Conservation (phyloP, 2,329 filamentous ascomycete species). For the Stachybotrys chartarum region DNA sequence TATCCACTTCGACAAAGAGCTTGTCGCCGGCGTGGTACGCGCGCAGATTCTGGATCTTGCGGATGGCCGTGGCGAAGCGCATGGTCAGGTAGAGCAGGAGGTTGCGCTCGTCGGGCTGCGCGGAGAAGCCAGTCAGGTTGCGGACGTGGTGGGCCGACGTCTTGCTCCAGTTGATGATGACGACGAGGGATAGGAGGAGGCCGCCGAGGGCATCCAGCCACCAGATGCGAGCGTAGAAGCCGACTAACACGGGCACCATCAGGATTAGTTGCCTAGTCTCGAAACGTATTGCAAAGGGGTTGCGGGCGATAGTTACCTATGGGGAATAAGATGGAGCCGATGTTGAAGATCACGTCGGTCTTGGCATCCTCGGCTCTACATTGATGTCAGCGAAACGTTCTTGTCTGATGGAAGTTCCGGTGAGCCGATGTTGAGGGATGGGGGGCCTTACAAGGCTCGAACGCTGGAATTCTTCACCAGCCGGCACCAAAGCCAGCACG, state of each 20-base stretch:
- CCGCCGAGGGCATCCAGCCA: slow-evolving; percentile 79
- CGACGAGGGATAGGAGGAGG: slow-evolving; percentile 67
- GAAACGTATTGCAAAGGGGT: background rate
- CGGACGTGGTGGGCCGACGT: slow-evolving; percentile 72
- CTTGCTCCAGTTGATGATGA: slow-evolving; percentile 71
- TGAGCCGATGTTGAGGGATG: background rate
- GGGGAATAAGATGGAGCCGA: slow-evolving; percentile 81
- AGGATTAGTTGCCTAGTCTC: background rate
- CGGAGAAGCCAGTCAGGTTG: slow-evolving; percentile 72
- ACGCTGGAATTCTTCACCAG: slow-evolving; percentile 81
- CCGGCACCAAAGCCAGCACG: slow-evolving; percentile 83
- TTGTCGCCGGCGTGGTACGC: slow-evolving; percentile 84
- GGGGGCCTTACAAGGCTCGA: slow-evolving; percentile 57
- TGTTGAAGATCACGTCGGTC: slow-evolving; percentile 85
- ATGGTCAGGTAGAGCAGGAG: slow-evolving; percentile 85
- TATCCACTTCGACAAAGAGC: slow-evolving; percentile 74
- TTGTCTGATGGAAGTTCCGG: background rate
- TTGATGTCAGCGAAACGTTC: background rate
- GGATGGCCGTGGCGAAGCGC: slow-evolving; percentile 84
- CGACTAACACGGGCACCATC: slow-evolving; percentile 35
- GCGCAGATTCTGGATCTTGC: slow-evolving; percentile 75
- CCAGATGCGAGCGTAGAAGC: slow-evolving; percentile 71
- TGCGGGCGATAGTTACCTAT: slow-evolving; percentile 39
- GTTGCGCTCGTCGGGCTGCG: slow-evolving; percentile 74
- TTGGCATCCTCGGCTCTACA: slow-evolving; percentile 42